A percentile compares a stretch with the other conserved stretches of the same genome.
phyloP scores from a whole-genome alignment of 83 land plant species.

The Picea abies region DNA sequence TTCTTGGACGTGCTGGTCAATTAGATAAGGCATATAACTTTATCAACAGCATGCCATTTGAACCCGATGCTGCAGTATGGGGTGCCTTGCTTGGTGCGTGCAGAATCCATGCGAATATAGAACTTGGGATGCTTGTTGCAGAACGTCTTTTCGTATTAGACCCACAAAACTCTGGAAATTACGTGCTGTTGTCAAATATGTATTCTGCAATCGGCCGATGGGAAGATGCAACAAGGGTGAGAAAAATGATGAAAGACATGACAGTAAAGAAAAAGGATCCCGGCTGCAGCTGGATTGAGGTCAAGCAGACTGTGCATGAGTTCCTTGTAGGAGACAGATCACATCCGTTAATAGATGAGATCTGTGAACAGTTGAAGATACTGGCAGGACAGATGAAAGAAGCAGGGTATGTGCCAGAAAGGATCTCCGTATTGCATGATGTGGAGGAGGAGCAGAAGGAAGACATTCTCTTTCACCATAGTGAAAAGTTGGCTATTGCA shows the following conservation, averaged over 20 bases:
- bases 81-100: slow-evolving; percentile 65
- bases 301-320: slow-evolving; percentile 42
- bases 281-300: slow-evolving; percentile 65
- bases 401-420: slow-evolving; percentile 52
- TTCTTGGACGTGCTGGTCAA: slow-evolving; percentile 52
- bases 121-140: slow-evolving; percentile 51
- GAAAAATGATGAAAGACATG: slow-evolving; percentile 49
- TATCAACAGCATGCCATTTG: slow-evolving; percentile 42
- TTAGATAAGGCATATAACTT: slow-evolving; percentile 54
- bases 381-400: slow-evolving; percentile 26
- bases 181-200: slow-evolving; percentile 51
- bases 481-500: slow-evolving; percentile 65
- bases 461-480: slow-evolving; percentile 47
- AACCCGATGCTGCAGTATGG: slow-evolving; percentile 60
- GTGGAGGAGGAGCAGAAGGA: slow-evolving; percentile 56
- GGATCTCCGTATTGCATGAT: slow-evolving; percentile 39
- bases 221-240: slow-evolving; percentile 38
- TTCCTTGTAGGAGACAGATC: slow-evolving; percentile 49
- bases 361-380: slow-evolving; percentile 50
- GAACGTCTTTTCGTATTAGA: slow-evolving; percentile 53
- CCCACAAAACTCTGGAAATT: slow-evolving; percentile 52
- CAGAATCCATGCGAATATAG: slow-evolving; percentile 46
- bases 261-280: slow-evolving; percentile 56
- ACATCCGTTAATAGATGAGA: slow-evolving; percentile 42
- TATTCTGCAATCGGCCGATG: slow-evolving; percentile 47